Evolutionary conservation across 805 yeast genomes (phyloP), one percentile per base, ranked within the genome.

Genomic region (Yamadazyma sp.): DNA sequence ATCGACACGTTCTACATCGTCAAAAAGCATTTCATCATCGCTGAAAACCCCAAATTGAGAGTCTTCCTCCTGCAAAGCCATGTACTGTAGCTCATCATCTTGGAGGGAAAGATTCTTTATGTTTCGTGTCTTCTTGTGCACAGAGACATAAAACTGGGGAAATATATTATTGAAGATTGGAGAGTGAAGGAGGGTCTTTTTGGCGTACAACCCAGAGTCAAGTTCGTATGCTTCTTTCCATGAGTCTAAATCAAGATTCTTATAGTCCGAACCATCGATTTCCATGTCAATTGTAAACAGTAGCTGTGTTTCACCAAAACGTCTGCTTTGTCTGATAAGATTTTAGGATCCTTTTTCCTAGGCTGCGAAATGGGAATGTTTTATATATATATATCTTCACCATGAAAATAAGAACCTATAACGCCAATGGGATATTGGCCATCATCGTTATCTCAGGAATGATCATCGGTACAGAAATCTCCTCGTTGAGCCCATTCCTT

Each of bases 131-230:
- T 62, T 58, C 44, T 68, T 68, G 19, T 48, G 48, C 11, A 49
- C 38, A 14, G 51, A 48, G 1, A 68, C 70, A 14, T 48, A 42
- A 48, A 72, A 67, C 9, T 45, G 35, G 9, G 62, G 60, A 40
- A 59, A 56, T 16, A 72, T 57, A 13, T 55, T 50, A 17, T 51
- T 47, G 19, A 70, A 50, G 1, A 65, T 50, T 2, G 77, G 73
- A 12, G 75, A 64, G 12, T 60, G 60, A 23, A 68, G 47, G n/a
- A 73, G 44, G 9, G 70, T 67, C 40, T 63, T 60, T 43, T 62
- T 63, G 24, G 59, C 38, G 32, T 51, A 62, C 6, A 40, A 11
- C 3, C 18, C 16, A 1, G 36, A 26, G 6, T 12, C 14, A 0
- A 46, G 38, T 12, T 46, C 37, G 2, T 16, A 19, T 13, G 15